phyloP scores from a whole-genome alignment of 768 basidiomycete genomes.

The Xerocomellus chrysenteron region DNA sequence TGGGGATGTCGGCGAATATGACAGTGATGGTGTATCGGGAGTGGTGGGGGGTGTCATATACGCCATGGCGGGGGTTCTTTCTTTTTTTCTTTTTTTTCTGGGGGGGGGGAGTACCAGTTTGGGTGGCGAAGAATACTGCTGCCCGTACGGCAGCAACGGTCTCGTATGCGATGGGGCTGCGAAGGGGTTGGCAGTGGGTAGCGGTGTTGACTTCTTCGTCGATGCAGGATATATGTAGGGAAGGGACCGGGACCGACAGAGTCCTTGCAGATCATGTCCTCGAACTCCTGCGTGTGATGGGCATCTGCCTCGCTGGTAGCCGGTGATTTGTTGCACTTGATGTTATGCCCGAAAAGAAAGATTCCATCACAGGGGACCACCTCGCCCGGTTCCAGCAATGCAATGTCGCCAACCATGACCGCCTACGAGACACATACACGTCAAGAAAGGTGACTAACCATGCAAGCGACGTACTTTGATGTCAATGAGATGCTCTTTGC shows the following conservation, averaged over 20 bases:
- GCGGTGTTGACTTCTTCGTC: slow-evolving; percentile 43
- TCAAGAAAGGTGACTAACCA: slow-evolving; percentile 1
- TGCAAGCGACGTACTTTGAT: slow-evolving; percentile 60
- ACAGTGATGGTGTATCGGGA: too few species aligned
- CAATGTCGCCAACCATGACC: slow-evolving; percentile 83
- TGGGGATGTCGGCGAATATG: too few species aligned
- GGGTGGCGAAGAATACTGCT: slow-evolving; percentile 15
- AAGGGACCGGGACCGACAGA: slow-evolving; percentile 57
- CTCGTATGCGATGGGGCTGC: slow-evolving; percentile 31
- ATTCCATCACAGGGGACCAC: slow-evolving; percentile 95
- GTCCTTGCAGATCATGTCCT: slow-evolving; percentile 57
- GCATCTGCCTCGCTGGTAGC: slow-evolving; percentile 97
- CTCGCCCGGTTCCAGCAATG: slow-evolving; percentile 91
- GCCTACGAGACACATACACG: slow-evolving; percentile 49
- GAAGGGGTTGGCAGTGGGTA: too few species aligned
- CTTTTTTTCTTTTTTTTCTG: too few species aligned
- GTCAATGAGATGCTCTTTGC: slow-evolving; percentile 68
- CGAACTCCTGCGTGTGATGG: slow-evolving; percentile 56
- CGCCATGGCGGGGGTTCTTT: too few species aligned
- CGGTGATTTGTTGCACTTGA: slow-evolving; percentile 93
- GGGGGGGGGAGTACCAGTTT: background rate
- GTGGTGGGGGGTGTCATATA: too few species aligned
- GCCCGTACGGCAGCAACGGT: slow-evolving; percentile 30
- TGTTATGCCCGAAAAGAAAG: slow-evolving; percentile 88
- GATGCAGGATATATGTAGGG: slow-evolving; percentile 61